Percentiles rank a stretch among this genome's conserved stretches.
phyloP scores from a whole-genome alignment of 116 monocot species.

The Dioscorea cayenensis region DNA sequence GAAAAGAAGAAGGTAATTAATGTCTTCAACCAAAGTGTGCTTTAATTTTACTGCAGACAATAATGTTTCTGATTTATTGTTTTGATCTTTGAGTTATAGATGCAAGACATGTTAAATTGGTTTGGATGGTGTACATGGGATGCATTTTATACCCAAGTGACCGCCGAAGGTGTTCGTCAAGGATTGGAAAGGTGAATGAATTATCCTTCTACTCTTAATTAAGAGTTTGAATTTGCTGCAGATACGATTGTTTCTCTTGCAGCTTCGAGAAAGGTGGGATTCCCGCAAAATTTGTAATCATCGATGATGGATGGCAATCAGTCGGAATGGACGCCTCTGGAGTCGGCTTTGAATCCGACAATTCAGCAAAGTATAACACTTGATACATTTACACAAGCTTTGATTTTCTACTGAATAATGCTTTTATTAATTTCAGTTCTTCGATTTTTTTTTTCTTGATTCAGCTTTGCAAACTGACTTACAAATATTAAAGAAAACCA shows the following conservation, averaged over 20 bases:
- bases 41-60: background rate
- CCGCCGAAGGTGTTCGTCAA: conserved; percentile 48
- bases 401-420: background rate
- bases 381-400: background rate
- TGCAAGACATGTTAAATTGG: conserved; percentile 79
- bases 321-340: conserved; percentile 54
- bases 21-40: background rate
- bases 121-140: conserved; percentile 96
- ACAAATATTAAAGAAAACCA: conserved; percentile 66
- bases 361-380: conserved; percentile 53
- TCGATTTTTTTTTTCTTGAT: background rate
- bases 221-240: background rate
- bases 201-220: too few species aligned
- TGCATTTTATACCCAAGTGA: conserved; percentile 83
- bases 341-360: conserved; percentile 31
- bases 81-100: conserved; percentile 20
- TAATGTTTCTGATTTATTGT: background rate
- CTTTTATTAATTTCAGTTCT: background rate
- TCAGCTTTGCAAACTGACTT: conserved; percentile 63
- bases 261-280: conserved; percentile 59
- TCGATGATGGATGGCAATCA: conserved; percentile 83
- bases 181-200: conserved; percentile 45
- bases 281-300: conserved; percentile 59
- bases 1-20: conserved; percentile 65
- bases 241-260: conserved; percentile 2